Evolutionary conservation across 257 asterid genomes (phyloP).

Genomic region (Nicotiana tabacum): DNA sequence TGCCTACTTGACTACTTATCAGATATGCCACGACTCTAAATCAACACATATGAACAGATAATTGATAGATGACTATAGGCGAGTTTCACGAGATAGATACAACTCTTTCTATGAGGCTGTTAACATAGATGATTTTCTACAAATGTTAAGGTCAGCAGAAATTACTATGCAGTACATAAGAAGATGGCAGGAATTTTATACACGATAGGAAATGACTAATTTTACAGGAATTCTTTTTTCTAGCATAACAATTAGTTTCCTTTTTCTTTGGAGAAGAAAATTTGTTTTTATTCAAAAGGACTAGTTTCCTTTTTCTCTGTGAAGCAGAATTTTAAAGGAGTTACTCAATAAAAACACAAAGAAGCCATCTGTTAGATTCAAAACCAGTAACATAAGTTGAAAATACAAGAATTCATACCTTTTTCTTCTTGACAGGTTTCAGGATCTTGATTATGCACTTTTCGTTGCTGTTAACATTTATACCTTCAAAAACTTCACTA

Average conservation of each 20-base stretch:
- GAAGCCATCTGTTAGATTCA: neutral
- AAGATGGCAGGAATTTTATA: neutral
- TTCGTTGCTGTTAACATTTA: constrained; percentile 77
- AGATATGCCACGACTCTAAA: neutral
- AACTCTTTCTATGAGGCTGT: neutral
- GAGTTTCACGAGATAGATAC: neutral
- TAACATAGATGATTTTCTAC: neutral
- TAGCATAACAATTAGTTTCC: too few species aligned
- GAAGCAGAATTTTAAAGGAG: neutral
- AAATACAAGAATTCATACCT: constrained; percentile 37
- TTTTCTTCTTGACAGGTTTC: constrained; percentile 96
- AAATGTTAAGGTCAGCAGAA: neutral
- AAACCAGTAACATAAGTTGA: neutral
- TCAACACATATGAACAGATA: neutral
- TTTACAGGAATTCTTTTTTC: neutral
- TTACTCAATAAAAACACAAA: neutral
- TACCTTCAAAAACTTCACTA: constrained; percentile 95
- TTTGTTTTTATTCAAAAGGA: too few species aligned
- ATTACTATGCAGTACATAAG: neutral
- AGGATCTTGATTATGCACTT: constrained; percentile 83
- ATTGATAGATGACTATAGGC: neutral
- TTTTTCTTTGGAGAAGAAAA: neutral
- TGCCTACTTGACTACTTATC: neutral
- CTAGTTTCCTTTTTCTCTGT: neutral
- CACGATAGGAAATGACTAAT: neutral